phyloP scores from a whole-genome alignment of 345 rosid species.

The Salix viminalis region DNA sequence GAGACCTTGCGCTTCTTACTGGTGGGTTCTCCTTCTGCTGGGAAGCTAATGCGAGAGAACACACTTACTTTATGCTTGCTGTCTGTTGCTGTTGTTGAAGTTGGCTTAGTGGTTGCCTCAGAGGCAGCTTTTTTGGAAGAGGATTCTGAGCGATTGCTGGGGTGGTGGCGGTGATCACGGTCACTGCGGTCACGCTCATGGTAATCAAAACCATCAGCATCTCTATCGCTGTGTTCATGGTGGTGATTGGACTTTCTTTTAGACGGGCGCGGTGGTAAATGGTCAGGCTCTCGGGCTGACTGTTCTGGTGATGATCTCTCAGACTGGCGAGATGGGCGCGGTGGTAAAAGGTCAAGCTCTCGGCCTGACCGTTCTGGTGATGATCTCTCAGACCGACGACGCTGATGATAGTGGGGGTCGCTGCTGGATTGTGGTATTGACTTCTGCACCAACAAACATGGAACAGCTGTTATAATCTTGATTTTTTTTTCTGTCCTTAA shows the following conservation, averaged over 20 bases:
- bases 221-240: slow-evolving; percentile 28
- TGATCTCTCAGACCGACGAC: slow-evolving; percentile 45
- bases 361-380: slow-evolving; percentile 44
- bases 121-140: slow-evolving; percentile 34
- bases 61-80: slow-evolving; percentile 62
- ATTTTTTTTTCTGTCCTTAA: neutral
- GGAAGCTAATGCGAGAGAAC: slow-evolving; percentile 90
- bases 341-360: slow-evolving; percentile 39
- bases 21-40: slow-evolving; percentile 61
- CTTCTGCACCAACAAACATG: slow-evolving; percentile 27
- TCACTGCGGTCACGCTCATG: slow-evolving; percentile 30
- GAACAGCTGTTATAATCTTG: neutral
- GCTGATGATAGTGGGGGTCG: slow-evolving; percentile 32
- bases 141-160: slow-evolving; percentile 42
- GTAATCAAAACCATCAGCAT: slow-evolving; percentile 25
- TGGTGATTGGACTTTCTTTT: slow-evolving; percentile 62
- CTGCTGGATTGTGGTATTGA: slow-evolving; percentile 33
- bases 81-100: slow-evolving; percentile 30
- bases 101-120: slow-evolving; percentile 28
- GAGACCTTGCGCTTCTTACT: slow-evolving; percentile 54
- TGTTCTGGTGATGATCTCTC: slow-evolving; percentile 51
- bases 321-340: slow-evolving; percentile 44
- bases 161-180: slow-evolving; percentile 23
- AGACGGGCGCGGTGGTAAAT: slow-evolving; percentile 45
- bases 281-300: slow-evolving; percentile 33